Base-by-base conservation (phyloP, 495 filamentous ascomycete species). In the Neurospora discreta region DNA sequence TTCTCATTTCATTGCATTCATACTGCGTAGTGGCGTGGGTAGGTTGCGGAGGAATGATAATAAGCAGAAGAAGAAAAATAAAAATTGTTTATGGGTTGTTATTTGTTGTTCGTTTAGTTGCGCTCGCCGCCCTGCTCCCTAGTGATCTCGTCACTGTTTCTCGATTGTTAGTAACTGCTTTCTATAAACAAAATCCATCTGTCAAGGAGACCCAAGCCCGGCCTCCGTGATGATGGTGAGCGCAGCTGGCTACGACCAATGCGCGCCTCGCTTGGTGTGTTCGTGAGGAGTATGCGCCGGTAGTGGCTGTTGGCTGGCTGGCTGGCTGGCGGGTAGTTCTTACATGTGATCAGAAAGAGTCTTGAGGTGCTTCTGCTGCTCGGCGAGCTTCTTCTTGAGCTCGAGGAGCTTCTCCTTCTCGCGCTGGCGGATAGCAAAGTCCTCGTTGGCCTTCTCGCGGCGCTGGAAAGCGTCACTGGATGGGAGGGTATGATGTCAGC, bases 391-490 rank as follows among this genome's bases (percentile, higher is more conserved):
- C 79, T 89, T 87, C 82, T 87, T 90, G 73, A 98, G 87, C 77
- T 84, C 81, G 26, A 90, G 78, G 69, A 89, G 89, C 92, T 97
- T 97, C 83, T 91, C 87, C 80, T 88, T 85, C 87, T 99, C 95
- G 77, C 91, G 89, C 85, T 92, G 84, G 69, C 87, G 84, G 82
- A 99, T 92, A 84, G 92, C 91, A 74, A 87, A 86, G 78, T 92
- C 89, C 83, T 99, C 95, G 79, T 85, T 86, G 73, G 95, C 95
- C 74, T 89, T 89, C 84, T 99, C 95, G 75, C 95, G 93, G 80
- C 90, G 89, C 79, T 90, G 91, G 88, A 97, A 99, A 69, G 90
- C 86, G 80, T 99, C 95, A 73, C 94, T 95, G 73, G 46, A 26
- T 36, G 10, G 46, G 69, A 9, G 9, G 9, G 42, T 39, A 13